Conservation (phyloP, 768 basidiomycete species). For the Dioszegia hungarica region DNA sequence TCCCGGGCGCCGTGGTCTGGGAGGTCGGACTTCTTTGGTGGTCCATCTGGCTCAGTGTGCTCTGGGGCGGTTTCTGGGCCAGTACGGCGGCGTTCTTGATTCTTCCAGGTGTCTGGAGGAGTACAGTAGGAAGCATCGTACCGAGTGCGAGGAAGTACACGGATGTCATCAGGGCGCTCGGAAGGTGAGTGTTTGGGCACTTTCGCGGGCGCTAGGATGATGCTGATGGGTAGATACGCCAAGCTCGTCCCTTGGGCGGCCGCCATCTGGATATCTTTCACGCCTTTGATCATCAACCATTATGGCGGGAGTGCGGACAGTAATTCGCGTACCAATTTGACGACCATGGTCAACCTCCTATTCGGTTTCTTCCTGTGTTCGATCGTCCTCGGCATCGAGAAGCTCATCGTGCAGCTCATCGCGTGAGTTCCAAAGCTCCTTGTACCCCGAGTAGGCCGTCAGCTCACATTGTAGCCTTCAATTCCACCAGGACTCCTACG, state of each 20-base stretch:
- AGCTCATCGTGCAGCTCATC: conserved; percentile 81
- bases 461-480: conserved; percentile 21
- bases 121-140: conserved; percentile 69
- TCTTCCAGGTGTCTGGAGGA: conserved; percentile 54
- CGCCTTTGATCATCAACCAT: conserved; percentile 58
- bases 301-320: conserved; percentile 36
- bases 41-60: conserved; percentile 76
- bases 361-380: conserved; percentile 70
- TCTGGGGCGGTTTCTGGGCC: conserved; percentile 82
- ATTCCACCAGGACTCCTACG: conserved; percentile 67
- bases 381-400: conserved; percentile 69
- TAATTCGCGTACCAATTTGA: conserved; percentile 52
- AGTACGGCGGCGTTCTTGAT: conserved; percentile 59
- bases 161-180: conserved; percentile 67
- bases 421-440: conserved; percentile 28
- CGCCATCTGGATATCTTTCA: conserved; percentile 65
- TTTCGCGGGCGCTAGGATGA: neutral
- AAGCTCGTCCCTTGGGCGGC: conserved; percentile 64
- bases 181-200: conserved; percentile 53
- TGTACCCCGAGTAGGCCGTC: neutral
- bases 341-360: conserved; percentile 61
- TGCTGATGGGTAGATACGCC: conserved; percentile 53
- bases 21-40: conserved; percentile 57
- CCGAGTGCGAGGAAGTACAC: conserved; percentile 69
- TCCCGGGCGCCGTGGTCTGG: conserved; percentile 56